phyloP scores from a whole-genome alignment of 1,284 basidiomycete species.

The Heliocybe sulcata region DNA sequence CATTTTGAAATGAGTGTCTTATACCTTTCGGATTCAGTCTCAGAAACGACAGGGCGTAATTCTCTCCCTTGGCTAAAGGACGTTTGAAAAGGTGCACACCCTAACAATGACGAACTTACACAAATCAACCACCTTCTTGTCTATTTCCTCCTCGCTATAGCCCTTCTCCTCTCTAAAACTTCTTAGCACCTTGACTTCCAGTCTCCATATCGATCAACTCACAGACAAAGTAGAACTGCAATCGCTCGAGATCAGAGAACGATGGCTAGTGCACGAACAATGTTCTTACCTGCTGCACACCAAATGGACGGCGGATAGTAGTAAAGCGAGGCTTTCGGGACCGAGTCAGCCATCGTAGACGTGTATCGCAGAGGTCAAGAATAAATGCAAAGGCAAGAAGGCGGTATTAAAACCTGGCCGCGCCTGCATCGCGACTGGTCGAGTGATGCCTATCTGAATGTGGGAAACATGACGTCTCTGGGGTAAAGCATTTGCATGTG shows the following conservation, averaged over 20 bases:
- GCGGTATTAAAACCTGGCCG: neutral
- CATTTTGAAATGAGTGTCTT: conserved; percentile 5
- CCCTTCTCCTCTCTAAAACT: conserved; percentile 59
- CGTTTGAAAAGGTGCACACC: neutral
- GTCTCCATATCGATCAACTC: conserved; percentile 13
- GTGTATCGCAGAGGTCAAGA: neutral
- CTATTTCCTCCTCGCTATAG: conserved; percentile 62
- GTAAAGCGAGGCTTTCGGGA: conserved; percentile 57
- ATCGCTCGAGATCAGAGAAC: conserved; percentile 3
- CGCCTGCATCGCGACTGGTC: neutral
- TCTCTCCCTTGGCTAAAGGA: conserved; percentile 54
- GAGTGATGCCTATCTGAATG: neutral
- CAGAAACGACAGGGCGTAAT: conserved; percentile 57
- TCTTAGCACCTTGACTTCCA: neutral
- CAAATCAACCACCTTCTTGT: conserved; percentile 54
- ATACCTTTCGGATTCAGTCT: conserved; percentile 74
- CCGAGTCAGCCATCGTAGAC: conserved; percentile 2
- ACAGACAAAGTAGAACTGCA: conserved; percentile 43
- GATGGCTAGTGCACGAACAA: neutral
- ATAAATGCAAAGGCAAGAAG: neutral
- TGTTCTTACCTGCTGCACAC: conserved; percentile 48
- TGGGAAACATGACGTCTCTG: neutral
- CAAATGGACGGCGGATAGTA: conserved; percentile 49
- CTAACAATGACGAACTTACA: conserved; percentile 27
- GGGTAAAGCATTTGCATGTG: neutral